Percentiles rank a stretch among this genome's conserved stretches.
phyloP scores from a whole-genome alignment of 768 basidiomycete genomes.

The Lentinus tigrinus region DNA sequence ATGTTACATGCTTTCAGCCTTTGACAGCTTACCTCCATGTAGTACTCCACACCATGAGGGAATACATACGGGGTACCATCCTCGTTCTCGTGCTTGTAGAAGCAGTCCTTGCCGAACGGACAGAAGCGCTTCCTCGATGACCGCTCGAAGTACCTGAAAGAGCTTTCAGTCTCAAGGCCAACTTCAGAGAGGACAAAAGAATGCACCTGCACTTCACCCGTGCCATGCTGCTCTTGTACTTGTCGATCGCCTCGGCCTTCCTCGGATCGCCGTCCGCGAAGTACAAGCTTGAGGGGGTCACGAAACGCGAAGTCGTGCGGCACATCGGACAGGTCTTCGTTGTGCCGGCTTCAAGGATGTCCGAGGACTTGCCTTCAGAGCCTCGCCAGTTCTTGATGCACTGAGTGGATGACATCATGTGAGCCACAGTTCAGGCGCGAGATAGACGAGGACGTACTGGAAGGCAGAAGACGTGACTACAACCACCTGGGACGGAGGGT shows the following conservation, averaged over 20 bases:
- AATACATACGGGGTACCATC: slow-evolving; percentile 67
- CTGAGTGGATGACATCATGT: slow-evolving; percentile 33
- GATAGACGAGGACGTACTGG: slow-evolving; percentile 40
- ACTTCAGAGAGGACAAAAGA: background rate
- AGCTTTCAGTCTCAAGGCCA: background rate
- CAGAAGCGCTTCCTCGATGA: slow-evolving; percentile 57
- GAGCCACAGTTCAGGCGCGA: background rate
- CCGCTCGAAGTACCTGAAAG: slow-evolving; percentile 57
- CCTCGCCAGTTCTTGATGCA: slow-evolving; percentile 82
- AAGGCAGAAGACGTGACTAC: slow-evolving; percentile 78
- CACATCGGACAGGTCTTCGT: slow-evolving; percentile 83
- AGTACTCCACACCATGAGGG: slow-evolving; percentile 39
- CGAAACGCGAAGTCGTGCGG: slow-evolving; percentile 61
- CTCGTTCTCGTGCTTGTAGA: slow-evolving; percentile 67
- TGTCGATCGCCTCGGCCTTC: slow-evolving; percentile 50
- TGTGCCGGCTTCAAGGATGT: slow-evolving; percentile 52
- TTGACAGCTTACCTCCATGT: slow-evolving; percentile 12
- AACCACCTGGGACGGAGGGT: slow-evolving; percentile 46
- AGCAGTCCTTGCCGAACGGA: slow-evolving; percentile 80
- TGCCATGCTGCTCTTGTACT: slow-evolving; percentile 74
- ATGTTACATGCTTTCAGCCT: background rate
- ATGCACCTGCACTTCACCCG: slow-evolving; percentile 66
- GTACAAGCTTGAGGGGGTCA: slow-evolving; percentile 73
- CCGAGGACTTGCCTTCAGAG: slow-evolving; percentile 49
- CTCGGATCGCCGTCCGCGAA: slow-evolving; percentile 51